Evolutionary conservation across 1,284 basidiomycete genomes (phyloP).

Genomic region (Puccinia triticina): DNA sequence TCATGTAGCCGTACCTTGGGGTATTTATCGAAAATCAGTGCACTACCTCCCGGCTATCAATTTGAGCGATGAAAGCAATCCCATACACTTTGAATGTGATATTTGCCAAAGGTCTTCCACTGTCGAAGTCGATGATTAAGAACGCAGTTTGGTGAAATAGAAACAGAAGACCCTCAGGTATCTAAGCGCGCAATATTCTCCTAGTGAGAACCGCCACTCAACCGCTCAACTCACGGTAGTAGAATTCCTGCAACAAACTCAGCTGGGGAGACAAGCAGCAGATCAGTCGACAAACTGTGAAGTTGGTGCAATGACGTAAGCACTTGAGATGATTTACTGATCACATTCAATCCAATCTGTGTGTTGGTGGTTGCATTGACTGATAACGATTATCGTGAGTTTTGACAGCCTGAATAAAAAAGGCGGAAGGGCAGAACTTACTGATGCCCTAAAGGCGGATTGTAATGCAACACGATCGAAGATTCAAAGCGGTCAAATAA

Average conservation of each 20-base stretch:
- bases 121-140: neutral
- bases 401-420: neutral
- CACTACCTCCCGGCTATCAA: neutral
- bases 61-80: slow-evolving; percentile 4
- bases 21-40: slow-evolving; percentile 1
- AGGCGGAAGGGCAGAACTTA: slow-evolving; percentile 2
- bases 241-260: slow-evolving; percentile 48
- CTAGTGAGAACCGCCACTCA: neutral
- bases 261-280: slow-evolving; percentile 20
- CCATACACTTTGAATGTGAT: slow-evolving; percentile 50
- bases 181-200: too few species aligned
- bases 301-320: neutral
- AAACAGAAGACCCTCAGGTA: too few species aligned
- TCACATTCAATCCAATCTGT: slow-evolving; percentile 49
- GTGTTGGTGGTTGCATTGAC: slow-evolving; percentile 51
- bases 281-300: slow-evolving; percentile 5
- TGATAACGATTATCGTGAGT: neutral
- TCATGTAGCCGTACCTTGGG: slow-evolving; percentile 49
- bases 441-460: slow-evolving; percentile 35
- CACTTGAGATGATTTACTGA: slow-evolving; percentile 7
- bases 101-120: slow-evolving; percentile 42
- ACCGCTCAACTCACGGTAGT: slow-evolving; percentile 37
- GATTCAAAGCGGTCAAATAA: slow-evolving; percentile 15
- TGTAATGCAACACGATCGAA: neutral
- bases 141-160: neutral